phyloP scores from a whole-genome alignment of 257 asterid species.

The Vinca minor region DNA sequence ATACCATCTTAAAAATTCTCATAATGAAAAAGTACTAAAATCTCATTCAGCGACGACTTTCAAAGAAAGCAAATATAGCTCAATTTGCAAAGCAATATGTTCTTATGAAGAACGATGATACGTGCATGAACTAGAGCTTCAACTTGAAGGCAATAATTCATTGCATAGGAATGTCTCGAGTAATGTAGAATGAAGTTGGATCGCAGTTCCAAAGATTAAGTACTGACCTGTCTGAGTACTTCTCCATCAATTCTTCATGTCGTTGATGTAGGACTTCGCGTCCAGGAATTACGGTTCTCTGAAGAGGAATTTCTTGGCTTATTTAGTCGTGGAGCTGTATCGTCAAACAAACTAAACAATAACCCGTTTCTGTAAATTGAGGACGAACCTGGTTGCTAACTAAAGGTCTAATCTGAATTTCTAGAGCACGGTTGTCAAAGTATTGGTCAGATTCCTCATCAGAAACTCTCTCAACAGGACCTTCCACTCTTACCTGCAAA shows the following conservation, averaged over 20 bases:
- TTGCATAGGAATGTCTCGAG: background rate
- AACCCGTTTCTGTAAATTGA: background rate
- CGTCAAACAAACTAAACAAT: slow-evolving; percentile 5
- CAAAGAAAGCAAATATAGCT: background rate
- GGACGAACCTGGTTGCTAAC: slow-evolving; percentile 68
- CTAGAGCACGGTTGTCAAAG: slow-evolving; percentile 75
- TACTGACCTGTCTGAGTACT: slow-evolving; percentile 61
- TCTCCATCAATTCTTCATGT: slow-evolving; percentile 49
- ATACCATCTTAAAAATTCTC: background rate
- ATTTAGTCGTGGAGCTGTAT: background rate
- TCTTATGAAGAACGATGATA: background rate
- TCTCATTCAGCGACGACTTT: background rate
- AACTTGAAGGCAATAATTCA: slow-evolving; percentile 6
- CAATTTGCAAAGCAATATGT: background rate
- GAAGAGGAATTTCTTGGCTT: slow-evolving; percentile 15
- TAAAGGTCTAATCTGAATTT: slow-evolving; percentile 72
- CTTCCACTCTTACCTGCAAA: slow-evolving; percentile 73
- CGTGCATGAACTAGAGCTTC: background rate
- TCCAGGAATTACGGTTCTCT: slow-evolving; percentile 59
- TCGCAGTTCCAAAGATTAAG: background rate
- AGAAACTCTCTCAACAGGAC: slow-evolving; percentile 56
- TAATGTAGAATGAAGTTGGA: background rate
- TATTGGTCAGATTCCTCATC: slow-evolving; percentile 71
- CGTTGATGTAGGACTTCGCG: slow-evolving; percentile 51
- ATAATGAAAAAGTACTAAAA: background rate